Evolutionary conservation across 2,329 filamentous ascomycete genomes (phyloP).

Genomic region (Diaporthe amygdali): DNA sequence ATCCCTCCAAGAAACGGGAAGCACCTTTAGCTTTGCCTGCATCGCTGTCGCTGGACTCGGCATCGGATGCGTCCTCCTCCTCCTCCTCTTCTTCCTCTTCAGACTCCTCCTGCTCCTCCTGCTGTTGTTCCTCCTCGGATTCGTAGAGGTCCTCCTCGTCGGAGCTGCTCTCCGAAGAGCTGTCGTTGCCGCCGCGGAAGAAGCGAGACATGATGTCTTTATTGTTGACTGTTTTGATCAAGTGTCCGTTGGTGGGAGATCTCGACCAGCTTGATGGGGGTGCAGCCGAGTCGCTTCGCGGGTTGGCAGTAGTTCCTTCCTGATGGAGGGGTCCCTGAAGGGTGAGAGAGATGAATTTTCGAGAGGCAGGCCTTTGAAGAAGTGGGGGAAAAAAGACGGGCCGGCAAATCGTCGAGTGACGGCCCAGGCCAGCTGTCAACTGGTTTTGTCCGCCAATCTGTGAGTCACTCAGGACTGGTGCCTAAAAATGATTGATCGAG

Average conservation of each 20-base stretch:
- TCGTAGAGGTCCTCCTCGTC: slow-evolving; percentile 94
- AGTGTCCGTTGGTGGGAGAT: slow-evolving; percentile 5
- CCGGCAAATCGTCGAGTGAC: not conserved
- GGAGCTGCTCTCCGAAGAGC: slow-evolving; percentile 93
- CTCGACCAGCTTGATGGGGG: slow-evolving; percentile 8
- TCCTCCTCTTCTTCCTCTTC: slow-evolving; percentile 59
- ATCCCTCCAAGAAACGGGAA: slow-evolving; percentile 78
- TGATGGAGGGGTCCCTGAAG: slow-evolving; percentile 14
- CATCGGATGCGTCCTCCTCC: slow-evolving; percentile 56
- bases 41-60: slow-evolving; percentile 61
- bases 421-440: slow-evolving; percentile 10
- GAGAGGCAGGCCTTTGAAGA: slow-evolving; percentile 13
- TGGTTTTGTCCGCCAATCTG: not conserved
- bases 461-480: not conserved
- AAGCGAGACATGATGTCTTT: slow-evolving; percentile 84
- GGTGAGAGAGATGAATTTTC: slow-evolving; percentile 14
- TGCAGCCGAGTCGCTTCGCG: slow-evolving; percentile 23
- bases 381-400: slow-evolving; percentile 19
- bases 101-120: slow-evolving; percentile 57
- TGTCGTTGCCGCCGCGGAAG: slow-evolving; percentile 90
- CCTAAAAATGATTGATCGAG: not conserved
- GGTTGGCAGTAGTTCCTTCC: slow-evolving; percentile 12
- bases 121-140: slow-evolving; percentile 71
- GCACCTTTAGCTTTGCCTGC: slow-evolving; percentile 74
- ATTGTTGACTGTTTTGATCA: slow-evolving; percentile 3